These are phyloP conservation scores for Entelexis paramagnoliae DNA, from an alignment of 1,139 yeast genomes.

Conservation along the genomic window DNA sequence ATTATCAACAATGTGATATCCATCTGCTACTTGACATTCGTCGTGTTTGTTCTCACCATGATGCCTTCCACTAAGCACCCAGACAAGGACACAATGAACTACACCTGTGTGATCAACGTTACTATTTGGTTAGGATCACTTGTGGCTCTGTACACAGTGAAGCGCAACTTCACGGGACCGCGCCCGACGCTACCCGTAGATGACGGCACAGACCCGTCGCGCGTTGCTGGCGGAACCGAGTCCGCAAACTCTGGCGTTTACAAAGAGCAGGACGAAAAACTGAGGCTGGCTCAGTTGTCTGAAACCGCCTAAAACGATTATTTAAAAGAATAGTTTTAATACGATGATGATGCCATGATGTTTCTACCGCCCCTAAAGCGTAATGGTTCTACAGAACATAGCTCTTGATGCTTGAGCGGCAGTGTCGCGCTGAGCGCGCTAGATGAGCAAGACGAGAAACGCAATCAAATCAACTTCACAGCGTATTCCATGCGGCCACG, in stretches of 20 bases:
- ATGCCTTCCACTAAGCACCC: slow-evolving; percentile 23
- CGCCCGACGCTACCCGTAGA: slow-evolving; percentile 19
- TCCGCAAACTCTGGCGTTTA: neutral
- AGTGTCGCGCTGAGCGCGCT: no score
- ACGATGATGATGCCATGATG: no score
- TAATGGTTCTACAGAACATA: no score
- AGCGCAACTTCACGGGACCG: slow-evolving; percentile 44
- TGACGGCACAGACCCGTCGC: neutral
- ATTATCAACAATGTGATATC: slow-evolving; percentile 17
- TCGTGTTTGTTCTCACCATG: slow-evolving; percentile 23
- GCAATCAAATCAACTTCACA: slow-evolving; percentile 28
- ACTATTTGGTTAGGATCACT: slow-evolving; percentile 41
- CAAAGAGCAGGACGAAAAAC: neutral
- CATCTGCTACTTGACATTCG: slow-evolving; percentile 18
- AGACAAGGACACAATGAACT: slow-evolving; percentile 40
- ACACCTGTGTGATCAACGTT: slow-evolving; percentile 47
- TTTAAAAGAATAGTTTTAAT: no score
- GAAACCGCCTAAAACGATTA: no score
- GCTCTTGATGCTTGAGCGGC: no score
- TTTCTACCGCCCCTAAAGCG: no score
- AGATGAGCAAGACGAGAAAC: no score
- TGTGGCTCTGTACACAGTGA: slow-evolving; percentile 35
- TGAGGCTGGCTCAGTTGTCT: no score
- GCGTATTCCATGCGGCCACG: slow-evolving; percentile 48
- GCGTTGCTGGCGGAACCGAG: neutral